Evolutionary conservation across 2,329 filamentous ascomycete genomes (phyloP).

Genomic region (Neospermospora avenae): DNA sequence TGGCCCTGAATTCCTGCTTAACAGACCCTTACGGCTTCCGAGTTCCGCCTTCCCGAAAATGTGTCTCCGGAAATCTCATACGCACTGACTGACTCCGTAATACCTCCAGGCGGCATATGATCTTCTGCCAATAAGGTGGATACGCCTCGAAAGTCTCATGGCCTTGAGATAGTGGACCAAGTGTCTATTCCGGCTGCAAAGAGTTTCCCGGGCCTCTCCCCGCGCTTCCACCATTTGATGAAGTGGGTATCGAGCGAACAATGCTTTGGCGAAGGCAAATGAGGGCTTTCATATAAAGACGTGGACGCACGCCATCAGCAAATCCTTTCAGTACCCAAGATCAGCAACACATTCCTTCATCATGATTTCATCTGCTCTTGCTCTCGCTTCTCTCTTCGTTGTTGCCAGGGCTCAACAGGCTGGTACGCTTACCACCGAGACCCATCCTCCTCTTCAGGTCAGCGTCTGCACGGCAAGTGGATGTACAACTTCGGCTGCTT

Average conservation of each 20-base stretch:
- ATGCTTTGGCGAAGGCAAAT: neutral
- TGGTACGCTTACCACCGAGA: conserved; percentile 45
- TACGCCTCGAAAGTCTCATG: conserved; percentile 15
- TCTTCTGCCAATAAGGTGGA: neutral
- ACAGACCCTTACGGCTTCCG: conserved; percentile 15
- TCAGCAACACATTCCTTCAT: conserved; percentile 19
- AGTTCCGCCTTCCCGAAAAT: conserved; percentile 23
- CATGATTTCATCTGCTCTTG: conserved; percentile 36
- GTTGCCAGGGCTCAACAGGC: conserved; percentile 46
- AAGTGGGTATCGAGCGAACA: neutral
- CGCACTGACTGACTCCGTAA: conserved; percentile 1
- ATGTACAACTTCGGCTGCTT: conserved; percentile 46
- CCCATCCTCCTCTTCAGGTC: conserved; percentile 51
- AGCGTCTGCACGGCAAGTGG: conserved; percentile 47
- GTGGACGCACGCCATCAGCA: conserved; percentile 3
- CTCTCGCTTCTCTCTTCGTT: conserved; percentile 43
- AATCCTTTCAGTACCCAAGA: conserved; percentile 15
- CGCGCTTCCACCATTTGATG: conserved; percentile 26
- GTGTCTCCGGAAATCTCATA: conserved; percentile 23
- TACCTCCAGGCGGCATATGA: conserved; percentile 14
- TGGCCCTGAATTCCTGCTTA: conserved; percentile 8
- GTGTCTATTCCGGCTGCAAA: conserved; percentile 23
- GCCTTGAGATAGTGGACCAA: conserved; percentile 11
- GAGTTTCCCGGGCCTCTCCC: conserved; percentile 28
- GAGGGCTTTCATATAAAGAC: conserved; percentile 26